Conservation (phyloP, 169 alveolate species). For the Plasmodium vivax region DNA sequence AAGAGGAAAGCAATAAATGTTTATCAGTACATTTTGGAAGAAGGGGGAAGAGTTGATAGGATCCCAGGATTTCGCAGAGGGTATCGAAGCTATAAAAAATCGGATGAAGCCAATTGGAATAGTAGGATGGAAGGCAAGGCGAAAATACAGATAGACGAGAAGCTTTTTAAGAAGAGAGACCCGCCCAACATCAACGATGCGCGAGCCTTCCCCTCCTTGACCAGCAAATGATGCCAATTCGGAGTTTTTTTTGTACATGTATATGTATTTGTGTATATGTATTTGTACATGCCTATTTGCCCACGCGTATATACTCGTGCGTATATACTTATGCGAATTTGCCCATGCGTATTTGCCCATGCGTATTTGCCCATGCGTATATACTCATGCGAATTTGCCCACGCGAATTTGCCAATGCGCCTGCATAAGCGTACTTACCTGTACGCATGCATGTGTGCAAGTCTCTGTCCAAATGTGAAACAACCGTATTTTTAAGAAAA, state of each 20-base stretch:
- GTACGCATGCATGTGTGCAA: neutral
- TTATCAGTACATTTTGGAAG: conserved; percentile 63
- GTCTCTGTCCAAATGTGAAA: conserved; percentile 29
- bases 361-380: neutral
- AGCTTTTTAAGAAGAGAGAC: conserved; percentile 64
- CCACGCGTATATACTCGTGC: too few species aligned
- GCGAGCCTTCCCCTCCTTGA: conserved; percentile 70
- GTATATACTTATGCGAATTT: neutral
- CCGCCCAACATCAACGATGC: conserved; percentile 73
- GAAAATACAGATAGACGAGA: conserved; percentile 55
- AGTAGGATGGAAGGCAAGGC: conserved; percentile 13
- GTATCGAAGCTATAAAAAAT: conserved; percentile 50
- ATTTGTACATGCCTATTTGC: neutral
- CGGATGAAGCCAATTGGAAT: conserved; percentile 14
- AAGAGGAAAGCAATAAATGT: conserved; percentile 72
- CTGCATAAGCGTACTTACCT: conserved; percentile 1
- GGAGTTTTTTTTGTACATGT: neutral
- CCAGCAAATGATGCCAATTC: conserved; percentile 17
- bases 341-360: neutral
- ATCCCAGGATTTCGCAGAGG: conserved; percentile 68
- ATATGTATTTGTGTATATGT: conserved; percentile 18
- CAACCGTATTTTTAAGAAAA: conserved; percentile 29
- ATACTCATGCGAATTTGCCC: neutral
- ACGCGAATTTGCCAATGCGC: neutral
- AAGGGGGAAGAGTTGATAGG: conserved; percentile 61